phyloP scores from a whole-genome alignment of 106 monocot species.

The Platanthera zijinensis region DNA sequence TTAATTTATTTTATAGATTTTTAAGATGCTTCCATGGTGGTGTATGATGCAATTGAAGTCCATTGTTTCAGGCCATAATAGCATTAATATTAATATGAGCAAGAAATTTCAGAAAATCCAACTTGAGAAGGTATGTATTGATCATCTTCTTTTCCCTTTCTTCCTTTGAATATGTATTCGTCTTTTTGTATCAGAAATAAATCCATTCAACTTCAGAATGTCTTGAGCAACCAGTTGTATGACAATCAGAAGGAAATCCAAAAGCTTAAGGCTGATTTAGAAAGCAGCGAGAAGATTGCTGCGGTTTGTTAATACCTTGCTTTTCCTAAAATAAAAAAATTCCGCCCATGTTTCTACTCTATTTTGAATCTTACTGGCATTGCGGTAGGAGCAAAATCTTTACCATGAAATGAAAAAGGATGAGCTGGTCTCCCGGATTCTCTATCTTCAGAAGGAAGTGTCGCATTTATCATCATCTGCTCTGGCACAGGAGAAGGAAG shows the following conservation, averaged over 20 bases:
- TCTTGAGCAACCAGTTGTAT: slow-evolving; percentile 23
- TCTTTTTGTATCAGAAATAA: not conserved
- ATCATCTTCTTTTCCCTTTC: not conserved
- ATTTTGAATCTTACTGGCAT: not conserved
- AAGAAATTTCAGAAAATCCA: slow-evolving; percentile 41
- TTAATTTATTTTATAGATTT: slow-evolving; percentile 28
- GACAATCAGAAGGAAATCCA: slow-evolving; percentile 29
- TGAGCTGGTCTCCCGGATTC: slow-evolving; percentile 39
- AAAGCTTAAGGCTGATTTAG: slow-evolving; percentile 34
- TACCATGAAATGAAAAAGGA: slow-evolving; percentile 78
- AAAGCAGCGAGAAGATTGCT: slow-evolving; percentile 36
- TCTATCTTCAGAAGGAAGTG: slow-evolving; percentile 64
- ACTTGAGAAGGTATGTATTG: slow-evolving; percentile 55
- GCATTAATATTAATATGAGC: slow-evolving; percentile 28
- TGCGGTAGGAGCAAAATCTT: slow-evolving; percentile 40
- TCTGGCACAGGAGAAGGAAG: slow-evolving; percentile 65
- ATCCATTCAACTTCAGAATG: slow-evolving; percentile 30
- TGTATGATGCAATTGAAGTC: slow-evolving; percentile 34
- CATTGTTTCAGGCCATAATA: slow-evolving; percentile 30
- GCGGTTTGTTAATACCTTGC: slow-evolving; percentile 32
- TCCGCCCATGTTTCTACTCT: slow-evolving; percentile 5
- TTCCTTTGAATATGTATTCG: not conserved
- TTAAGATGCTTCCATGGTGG: slow-evolving; percentile 29
- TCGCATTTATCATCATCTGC: slow-evolving; percentile 49
- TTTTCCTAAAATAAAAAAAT: slow-evolving; percentile 2